A percentile compares a stretch with the other conserved stretches of the same genome.
Evolutionary conservation across 257 asterid genomes (phyloP).

Genomic region (Primulina eburnea): DNA sequence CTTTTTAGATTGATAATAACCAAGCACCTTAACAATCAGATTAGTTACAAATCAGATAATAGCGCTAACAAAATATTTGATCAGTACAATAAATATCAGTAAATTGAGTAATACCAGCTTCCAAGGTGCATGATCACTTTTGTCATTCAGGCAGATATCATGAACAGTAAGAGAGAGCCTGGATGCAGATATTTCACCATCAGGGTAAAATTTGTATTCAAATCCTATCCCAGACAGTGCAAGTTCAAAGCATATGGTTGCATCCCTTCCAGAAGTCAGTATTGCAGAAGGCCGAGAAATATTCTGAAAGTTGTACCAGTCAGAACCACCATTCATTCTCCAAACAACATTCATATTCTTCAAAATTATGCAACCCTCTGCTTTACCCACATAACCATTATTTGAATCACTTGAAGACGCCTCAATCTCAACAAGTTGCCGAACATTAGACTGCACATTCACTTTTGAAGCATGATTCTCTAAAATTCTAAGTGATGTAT

Average conservation of each 20-base stretch:
- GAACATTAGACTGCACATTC: slow-evolving; percentile 33
- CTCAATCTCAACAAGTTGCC: slow-evolving; percentile 34
- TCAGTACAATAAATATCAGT: slow-evolving; percentile 21
- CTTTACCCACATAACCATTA: slow-evolving; percentile 43
- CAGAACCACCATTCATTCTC: slow-evolving; percentile 89
- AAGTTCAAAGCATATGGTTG: slow-evolving; percentile 61
- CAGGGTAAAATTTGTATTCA: slow-evolving; percentile 65
- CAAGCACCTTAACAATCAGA: slow-evolving; percentile 60
- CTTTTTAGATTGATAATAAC: slow-evolving; percentile 68
- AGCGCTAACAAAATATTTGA: slow-evolving; percentile 9
- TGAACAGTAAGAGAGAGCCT: slow-evolving; percentile 53
- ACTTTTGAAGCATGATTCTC: slow-evolving; percentile 75
- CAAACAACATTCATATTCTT: slow-evolving; percentile 75
- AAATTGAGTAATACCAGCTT: slow-evolving; percentile 60
- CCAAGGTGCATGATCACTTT: slow-evolving; percentile 91
- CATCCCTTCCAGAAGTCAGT: slow-evolving; percentile 53
- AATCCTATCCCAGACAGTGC: slow-evolving; percentile 60
- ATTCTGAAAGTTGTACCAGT: slow-evolving; percentile 60
- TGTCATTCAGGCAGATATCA: slow-evolving; percentile 65
- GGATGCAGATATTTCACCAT: slow-evolving; percentile 68
- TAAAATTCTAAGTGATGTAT: slow-evolving; percentile 51
- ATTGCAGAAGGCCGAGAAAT: slow-evolving; percentile 36
- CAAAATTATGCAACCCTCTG: slow-evolving; percentile 61
- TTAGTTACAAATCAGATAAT: slow-evolving; percentile 22
- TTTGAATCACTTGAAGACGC: slow-evolving; percentile 47